A percentile compares a stretch with the other conserved stretches of the same genome.
Conservation (phyloP, 768 basidiomycete genomes). For the Cytidiella melzeri region DNA sequence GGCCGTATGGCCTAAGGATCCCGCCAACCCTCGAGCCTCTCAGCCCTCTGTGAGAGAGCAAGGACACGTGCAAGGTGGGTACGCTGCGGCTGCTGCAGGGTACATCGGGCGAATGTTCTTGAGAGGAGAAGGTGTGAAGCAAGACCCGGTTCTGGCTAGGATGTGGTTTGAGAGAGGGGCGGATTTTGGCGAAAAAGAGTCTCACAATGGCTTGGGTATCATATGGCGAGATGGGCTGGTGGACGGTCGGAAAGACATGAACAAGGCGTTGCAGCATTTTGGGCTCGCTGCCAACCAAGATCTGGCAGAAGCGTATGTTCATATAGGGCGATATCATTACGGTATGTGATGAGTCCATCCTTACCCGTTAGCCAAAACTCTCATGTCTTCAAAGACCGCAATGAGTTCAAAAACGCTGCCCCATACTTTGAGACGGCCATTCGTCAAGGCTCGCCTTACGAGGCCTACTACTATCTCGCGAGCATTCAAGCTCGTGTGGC, state of each 20-base stretch:
- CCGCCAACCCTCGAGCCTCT: constrained; percentile 42
- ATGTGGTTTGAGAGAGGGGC: constrained; percentile 93
- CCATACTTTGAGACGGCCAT: constrained; percentile 81
- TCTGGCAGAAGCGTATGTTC: constrained; percentile 87
- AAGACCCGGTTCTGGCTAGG: constrained; percentile 69
- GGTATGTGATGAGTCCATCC: constrained; percentile 32
- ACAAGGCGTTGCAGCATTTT: constrained; percentile 64
- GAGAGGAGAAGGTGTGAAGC: constrained; percentile 85
- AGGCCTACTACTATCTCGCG: constrained; percentile 92
- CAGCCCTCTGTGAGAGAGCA: constrained; percentile 21
- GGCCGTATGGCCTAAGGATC: constrained; percentile 83
- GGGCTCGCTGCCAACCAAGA: constrained; percentile 78
- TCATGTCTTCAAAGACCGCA: constrained; percentile 42
- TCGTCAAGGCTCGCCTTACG: constrained; percentile 84
- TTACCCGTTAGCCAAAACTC: background rate
- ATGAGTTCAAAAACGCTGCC: constrained; percentile 60
- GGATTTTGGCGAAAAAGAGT: constrained; percentile 78
- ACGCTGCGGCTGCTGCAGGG: constrained; percentile 75
- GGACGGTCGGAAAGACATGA: constrained; percentile 54
- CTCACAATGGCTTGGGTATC: constrained; percentile 85
- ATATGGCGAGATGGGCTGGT: constrained; percentile 87
- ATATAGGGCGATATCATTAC: constrained; percentile 78
- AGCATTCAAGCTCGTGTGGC: constrained; percentile 66
- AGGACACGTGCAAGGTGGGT: constrained; percentile 31
- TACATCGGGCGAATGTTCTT: constrained; percentile 93